These are phyloP conservation scores for Verticillium tricorpus DNA, from an alignment of 2,329 filamentous ascomycete species.

Conservation along the genomic window DNA sequence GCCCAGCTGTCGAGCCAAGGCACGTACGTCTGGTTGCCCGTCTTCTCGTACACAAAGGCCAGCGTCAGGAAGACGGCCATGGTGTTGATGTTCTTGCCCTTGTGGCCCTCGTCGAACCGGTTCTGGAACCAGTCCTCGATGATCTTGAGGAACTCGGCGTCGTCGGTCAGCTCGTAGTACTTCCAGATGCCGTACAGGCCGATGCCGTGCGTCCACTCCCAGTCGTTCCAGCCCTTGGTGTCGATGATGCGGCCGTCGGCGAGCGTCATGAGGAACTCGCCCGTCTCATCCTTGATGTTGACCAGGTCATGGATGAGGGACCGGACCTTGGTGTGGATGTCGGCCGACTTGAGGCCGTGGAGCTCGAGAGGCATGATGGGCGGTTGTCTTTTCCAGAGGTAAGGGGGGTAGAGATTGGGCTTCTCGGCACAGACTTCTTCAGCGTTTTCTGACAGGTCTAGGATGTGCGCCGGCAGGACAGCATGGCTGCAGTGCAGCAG, in stretches of 20 bases:
- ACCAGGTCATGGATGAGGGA: slow-evolving; percentile 69
- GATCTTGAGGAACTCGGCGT: slow-evolving; percentile 53
- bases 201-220: slow-evolving; percentile 80
- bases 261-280: slow-evolving; percentile 67
- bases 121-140: slow-evolving; percentile 71
- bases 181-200: slow-evolving; percentile 79
- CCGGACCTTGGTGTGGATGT: slow-evolving; percentile 53
- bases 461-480: neutral
- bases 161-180: slow-evolving; percentile 70
- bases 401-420: neutral
- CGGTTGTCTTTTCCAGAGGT: neutral
- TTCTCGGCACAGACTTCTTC: neutral
- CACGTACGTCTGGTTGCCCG: slow-evolving; percentile 61
- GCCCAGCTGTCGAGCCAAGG: slow-evolving; percentile 79
- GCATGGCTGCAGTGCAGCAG: neutral
- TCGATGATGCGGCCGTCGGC: slow-evolving; percentile 73
- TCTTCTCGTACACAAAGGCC: slow-evolving; percentile 74
- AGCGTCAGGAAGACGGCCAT: slow-evolving; percentile 76
- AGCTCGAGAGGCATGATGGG: slow-evolving; percentile 34
- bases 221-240: slow-evolving; percentile 79
- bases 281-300: slow-evolving; percentile 72
- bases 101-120: slow-evolving; percentile 65
- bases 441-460: neutral
- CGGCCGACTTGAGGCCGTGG: slow-evolving; percentile 39
- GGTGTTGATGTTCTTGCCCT: slow-evolving; percentile 83